Evolutionary conservation across 2,329 filamentous ascomycete genomes (phyloP).

Genomic region (Arthrobotrys iridis): DNA sequence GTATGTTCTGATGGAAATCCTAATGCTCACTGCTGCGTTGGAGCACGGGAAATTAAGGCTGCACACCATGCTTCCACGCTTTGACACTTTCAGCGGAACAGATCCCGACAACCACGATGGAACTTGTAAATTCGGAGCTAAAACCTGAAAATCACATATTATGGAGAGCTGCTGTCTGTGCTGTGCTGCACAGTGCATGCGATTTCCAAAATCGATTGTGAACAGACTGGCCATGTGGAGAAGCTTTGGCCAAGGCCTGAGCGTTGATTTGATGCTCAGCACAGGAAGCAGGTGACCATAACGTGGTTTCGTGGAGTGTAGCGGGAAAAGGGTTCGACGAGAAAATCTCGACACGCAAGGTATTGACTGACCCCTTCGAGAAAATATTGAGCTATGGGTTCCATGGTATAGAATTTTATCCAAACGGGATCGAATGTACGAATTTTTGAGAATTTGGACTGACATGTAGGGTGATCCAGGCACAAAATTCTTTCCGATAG

Average conservation of each 20-base stretch:
- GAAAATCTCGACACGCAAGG: not conserved
- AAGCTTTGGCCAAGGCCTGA: constrained; percentile 47
- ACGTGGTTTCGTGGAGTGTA: constrained; percentile 16
- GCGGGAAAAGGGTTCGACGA: not conserved
- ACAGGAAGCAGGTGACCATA: constrained; percentile 32
- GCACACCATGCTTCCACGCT: constrained; percentile 14
- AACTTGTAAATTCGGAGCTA: constrained; percentile 45
- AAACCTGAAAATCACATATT: constrained; percentile 9
- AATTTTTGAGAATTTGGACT: not conserved
- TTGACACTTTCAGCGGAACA: constrained; percentile 36
- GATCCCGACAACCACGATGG: constrained; percentile 50
- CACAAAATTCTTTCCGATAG: not conserved
- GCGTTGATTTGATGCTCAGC: constrained; percentile 20
- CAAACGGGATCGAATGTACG: not conserved
- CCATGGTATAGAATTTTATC: not conserved
- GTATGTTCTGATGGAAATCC: not conserved
- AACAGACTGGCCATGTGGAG: constrained; percentile 9
- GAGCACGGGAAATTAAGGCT: constrained; percentile 1
- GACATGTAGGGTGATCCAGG: not conserved
- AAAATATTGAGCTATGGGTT: not conserved
- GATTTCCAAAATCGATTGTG: constrained; percentile 13
- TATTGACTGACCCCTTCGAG: not conserved
- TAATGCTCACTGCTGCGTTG: not conserved
- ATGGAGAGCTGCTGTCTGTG: constrained; percentile 25
- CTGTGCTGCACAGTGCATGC: constrained; percentile 26